A percentile compares a stretch with the other conserved stretches of the same genome.
Conservation (phyloP, 2,329 filamentous ascomycete genomes). For the Cladosporium velox region DNA sequence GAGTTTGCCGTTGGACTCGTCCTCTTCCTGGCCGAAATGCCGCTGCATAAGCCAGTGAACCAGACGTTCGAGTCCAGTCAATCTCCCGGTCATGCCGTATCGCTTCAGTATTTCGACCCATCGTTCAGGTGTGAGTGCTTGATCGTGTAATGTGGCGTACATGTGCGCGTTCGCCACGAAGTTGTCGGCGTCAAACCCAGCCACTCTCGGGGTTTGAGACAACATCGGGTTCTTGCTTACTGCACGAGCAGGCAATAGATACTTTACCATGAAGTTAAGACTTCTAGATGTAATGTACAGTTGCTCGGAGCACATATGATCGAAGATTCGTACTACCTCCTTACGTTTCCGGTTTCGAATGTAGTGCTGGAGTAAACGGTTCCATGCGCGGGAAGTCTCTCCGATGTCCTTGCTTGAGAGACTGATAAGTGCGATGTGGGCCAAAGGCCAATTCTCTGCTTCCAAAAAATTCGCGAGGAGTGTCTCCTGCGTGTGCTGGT, state of each 20-base stretch:
- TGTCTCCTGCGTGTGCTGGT: slow-evolving; percentile 55
- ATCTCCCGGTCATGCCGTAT: slow-evolving; percentile 58
- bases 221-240: slow-evolving; percentile 39
- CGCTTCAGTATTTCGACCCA: slow-evolving; percentile 64
- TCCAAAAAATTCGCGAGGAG: slow-evolving; percentile 56
- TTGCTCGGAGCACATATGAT: slow-evolving; percentile 53
- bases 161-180: slow-evolving; percentile 52
- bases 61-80: slow-evolving; percentile 55
- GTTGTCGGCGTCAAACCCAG: slow-evolving; percentile 23
- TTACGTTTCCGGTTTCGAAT: slow-evolving; percentile 33
- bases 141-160: slow-evolving; percentile 34
- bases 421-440: slow-evolving; percentile 58
- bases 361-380: slow-evolving; percentile 50
- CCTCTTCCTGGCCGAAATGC: neutral
- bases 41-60: slow-evolving; percentile 50
- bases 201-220: neutral
- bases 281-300: slow-evolving; percentile 48
- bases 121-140: slow-evolving; percentile 45
- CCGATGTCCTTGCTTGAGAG: slow-evolving; percentile 36
- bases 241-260: slow-evolving; percentile 43
- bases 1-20: neutral
- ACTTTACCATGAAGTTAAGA: slow-evolving; percentile 45
- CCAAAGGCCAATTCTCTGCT: slow-evolving; percentile 53
- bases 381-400: slow-evolving; percentile 46
- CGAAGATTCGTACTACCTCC: slow-evolving; percentile 41